Evolutionary conservation across 2,329 filamentous ascomycete species (phyloP).

Genomic region (Pestalotiopsis fici): DNA sequence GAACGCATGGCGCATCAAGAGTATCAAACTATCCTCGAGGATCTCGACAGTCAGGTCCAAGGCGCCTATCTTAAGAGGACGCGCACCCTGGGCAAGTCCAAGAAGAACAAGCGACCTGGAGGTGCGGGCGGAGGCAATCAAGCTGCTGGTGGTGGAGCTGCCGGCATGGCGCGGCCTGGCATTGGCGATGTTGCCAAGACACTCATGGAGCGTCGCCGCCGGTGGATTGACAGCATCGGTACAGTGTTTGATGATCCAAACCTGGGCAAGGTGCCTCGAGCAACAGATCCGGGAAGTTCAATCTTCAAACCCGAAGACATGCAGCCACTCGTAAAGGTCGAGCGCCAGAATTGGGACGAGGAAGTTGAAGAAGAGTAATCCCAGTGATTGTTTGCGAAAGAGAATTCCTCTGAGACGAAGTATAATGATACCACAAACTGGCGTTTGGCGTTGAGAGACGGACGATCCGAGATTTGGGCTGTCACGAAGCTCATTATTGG

Average conservation of each 20-base stretch:
- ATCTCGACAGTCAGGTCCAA: constrained; percentile 93
- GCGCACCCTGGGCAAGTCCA: constrained; percentile 89
- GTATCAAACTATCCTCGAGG: constrained; percentile 94
- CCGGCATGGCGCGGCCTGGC: constrained; percentile 69
- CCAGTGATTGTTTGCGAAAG: background rate
- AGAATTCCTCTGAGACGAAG: background rate
- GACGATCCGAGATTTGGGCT: background rate
- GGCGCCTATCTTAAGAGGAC: constrained; percentile 95
- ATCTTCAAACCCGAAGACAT: constrained; percentile 78
- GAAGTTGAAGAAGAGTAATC: constrained; percentile 68
- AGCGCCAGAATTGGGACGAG: constrained; percentile 81
- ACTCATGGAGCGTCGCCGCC: constrained; percentile 85
- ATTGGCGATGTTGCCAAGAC: constrained; percentile 91
- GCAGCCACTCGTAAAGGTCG: constrained; percentile 71
- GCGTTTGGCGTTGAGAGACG: constrained; percentile 3
- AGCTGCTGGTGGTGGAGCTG: constrained; percentile 54
- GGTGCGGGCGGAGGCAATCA: constrained; percentile 74
- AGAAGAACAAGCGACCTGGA: constrained; percentile 81
- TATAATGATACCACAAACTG: constrained; percentile 10
- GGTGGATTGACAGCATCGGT: constrained; percentile 90
- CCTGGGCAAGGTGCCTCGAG: constrained; percentile 69
- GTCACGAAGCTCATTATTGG: background rate
- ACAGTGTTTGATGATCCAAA: constrained; percentile 86
- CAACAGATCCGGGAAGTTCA: constrained; percentile 61
- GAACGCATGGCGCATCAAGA: constrained; percentile 96